Base-by-base conservation (phyloP, 2,329 filamentous ascomycete genomes). In the Lecanosticta acicola region DNA sequence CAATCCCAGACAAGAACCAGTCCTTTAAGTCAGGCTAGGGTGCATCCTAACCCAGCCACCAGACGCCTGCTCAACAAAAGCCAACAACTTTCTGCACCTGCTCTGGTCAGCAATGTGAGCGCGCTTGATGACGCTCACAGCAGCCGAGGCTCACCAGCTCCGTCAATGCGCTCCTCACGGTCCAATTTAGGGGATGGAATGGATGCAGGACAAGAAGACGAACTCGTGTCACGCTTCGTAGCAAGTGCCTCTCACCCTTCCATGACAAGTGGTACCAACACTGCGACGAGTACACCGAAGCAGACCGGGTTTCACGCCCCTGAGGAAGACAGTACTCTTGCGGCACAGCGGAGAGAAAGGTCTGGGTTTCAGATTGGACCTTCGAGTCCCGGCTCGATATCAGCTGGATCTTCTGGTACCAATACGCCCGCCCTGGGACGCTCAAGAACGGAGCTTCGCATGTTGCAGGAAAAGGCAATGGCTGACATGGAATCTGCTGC, bases 191-290 rank as follows among this genome's bases (percentile, higher is more conserved):
- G 43, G 13, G 49, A 52, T 10, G 53, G 52, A 18, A 38, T 32
- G 7, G 45, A 50, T 29, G 43, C 46, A 10, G 49, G 51, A 13
- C 49, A 51, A 14, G 53, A 55, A 21, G 56, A 59, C 21, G 61
- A 65, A 44, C 52, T 65, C 3, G 55, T 65, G 5, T 65, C 62
- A 8, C 56, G 59, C 14, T 65, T 65, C 45, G 52, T 65, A 7
- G 56, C 59, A 9, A 58, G 52, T 35, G 44, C 53, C 14, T 64
- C 61, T 8, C 59, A 65, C 44, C 60, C 62, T 8, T 54, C 59
- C 3, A 51, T 49, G 1, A 55, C 55, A 21, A 63, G 59, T 41
- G 59, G 59, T 14, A 44, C 41, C 9, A 62, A 58, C 36, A 63
- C 61, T 2, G 50, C 55, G 5, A 47, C 53, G 20, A 60, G 55